Evolutionary conservation across 495 filamentous ascomycete genomes (phyloP), one percentile per base, ranked within the genome.

Genomic region (Clavariopsis aquatica): DNA sequence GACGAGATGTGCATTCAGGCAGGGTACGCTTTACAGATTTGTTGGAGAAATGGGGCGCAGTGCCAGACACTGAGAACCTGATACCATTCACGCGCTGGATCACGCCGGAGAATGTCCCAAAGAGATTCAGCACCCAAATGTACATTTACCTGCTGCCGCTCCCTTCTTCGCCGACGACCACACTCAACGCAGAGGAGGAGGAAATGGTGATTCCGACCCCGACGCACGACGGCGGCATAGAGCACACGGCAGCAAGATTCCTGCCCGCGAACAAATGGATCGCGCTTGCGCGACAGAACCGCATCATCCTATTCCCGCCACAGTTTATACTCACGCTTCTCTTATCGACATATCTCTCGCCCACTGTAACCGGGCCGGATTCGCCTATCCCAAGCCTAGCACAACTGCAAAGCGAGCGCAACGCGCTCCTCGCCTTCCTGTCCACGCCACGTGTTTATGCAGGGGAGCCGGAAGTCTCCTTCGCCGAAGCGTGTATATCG

Each of bases 61-160:
- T 82, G 26, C 77, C 86, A 9, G 91, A 95, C 78, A 58, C 69
- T 78, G 88, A 87, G 0, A 77, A 78, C 52, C 78, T 98, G 27
- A 79, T 90, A 24, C 93, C 93, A 0, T 96, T 96, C 73, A 96
- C 91, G 0, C 85, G 87, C 53, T 98, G 94, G 94, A 82, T 97
- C 43, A 98, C 94, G 1, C 94, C 94, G 0, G 75, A 78, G 2
- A 81, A 83, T 64, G 76, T 87, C 1, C 82, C 86, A 0, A 88
- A 86, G 70, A 83, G 94, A 20, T 98, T 91, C 72, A 88, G 88
- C 1, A 96, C 92, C 8, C 92, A 96, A 72, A 96, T 98, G 92
- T 98, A 98, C 72, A 71, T 98, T 8, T 94, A 96, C 74, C 89
- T 96, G 77, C 81, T 96, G n/a, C 92, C 94, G 0, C 77, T 92